Conservation (phyloP, 441 rosid species). For the Populus hybrid region DNA sequence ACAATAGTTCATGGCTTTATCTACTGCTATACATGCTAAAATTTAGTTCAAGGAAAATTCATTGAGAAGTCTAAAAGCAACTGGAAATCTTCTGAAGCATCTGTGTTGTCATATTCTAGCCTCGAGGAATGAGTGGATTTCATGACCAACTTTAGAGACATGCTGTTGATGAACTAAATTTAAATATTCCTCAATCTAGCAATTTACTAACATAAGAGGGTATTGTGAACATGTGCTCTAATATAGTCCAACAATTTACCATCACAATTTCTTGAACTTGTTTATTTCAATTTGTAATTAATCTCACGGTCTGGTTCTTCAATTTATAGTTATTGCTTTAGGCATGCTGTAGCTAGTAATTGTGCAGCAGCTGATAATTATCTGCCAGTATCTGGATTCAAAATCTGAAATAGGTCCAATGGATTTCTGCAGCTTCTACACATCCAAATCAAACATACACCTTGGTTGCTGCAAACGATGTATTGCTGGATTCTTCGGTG, state of each 20-base stretch:
- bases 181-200: background rate
- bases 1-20: background rate
- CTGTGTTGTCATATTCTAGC: background rate
- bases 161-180: background rate
- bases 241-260: background rate
- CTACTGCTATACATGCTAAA: background rate
- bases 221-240: background rate
- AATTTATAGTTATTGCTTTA: background rate
- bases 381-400: conserved; percentile 9
- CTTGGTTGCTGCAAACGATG: conserved; percentile 97
- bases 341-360: background rate
- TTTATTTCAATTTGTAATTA: background rate
- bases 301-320: background rate
- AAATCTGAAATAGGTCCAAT: conserved; percentile 15
- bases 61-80: background rate
- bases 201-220: background rate
- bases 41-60: background rate
- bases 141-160: background rate
- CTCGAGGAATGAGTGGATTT: background rate
- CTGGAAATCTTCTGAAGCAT: background rate
- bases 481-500: conserved; percentile 70
- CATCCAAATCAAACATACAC: conserved; percentile 63
- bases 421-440: conserved; percentile 75
- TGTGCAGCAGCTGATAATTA: background rate
- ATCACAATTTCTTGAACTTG: too few species aligned